These are phyloP conservation scores for Plectosphaerella cucumerina DNA, from an alignment of 2,329 filamentous ascomycete species.

Conservation along the genomic window DNA sequence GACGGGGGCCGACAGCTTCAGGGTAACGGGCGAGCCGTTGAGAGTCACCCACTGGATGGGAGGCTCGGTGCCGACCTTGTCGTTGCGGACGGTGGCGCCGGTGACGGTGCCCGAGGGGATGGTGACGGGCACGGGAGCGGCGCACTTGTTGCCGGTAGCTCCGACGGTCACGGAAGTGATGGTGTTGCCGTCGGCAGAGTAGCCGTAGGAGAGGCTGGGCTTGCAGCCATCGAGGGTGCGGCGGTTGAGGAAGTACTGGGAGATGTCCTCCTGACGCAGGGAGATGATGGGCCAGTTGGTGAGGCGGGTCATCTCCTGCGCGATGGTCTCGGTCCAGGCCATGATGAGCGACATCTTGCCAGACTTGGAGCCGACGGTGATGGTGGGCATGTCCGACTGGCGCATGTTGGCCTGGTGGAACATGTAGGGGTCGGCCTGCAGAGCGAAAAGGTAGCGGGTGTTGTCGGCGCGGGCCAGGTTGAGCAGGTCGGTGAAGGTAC, in stretches of 20 bases:
- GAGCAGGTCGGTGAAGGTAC: conserved; percentile 48
- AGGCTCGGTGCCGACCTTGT: conserved; percentile 52
- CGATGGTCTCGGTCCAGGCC: conserved; percentile 51
- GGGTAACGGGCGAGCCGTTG: conserved; percentile 37
- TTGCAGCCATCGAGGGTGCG: conserved; percentile 47
- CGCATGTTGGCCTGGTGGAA: conserved; percentile 62
- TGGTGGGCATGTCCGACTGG: conserved; percentile 39
- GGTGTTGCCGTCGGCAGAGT: conserved; percentile 32
- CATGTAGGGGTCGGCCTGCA: conserved; percentile 53
- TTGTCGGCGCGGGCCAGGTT: conserved; percentile 46
- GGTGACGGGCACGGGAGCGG: conserved; percentile 48
- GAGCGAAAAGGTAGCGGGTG: conserved; percentile 50
- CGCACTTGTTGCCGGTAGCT: conserved; percentile 44
- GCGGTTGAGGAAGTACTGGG: conserved; percentile 45
- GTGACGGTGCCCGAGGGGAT: conserved; percentile 41
- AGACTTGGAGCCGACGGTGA: conserved; percentile 42
- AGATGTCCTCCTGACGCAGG: conserved; percentile 40
- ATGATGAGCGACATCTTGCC: conserved; percentile 49
- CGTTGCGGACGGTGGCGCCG: conserved; percentile 34
- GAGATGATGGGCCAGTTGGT: conserved; percentile 19
- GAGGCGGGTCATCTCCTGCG: conserved; percentile 51
- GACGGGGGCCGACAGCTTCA: conserved; percentile 20
- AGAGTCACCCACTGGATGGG: conserved; percentile 45
- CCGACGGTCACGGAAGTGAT: conserved; percentile 48
- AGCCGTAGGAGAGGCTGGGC: conserved; percentile 42